Evolutionary conservation across 495 filamentous ascomycete species (phyloP).

Genomic region (Parmelia sp.): DNA sequence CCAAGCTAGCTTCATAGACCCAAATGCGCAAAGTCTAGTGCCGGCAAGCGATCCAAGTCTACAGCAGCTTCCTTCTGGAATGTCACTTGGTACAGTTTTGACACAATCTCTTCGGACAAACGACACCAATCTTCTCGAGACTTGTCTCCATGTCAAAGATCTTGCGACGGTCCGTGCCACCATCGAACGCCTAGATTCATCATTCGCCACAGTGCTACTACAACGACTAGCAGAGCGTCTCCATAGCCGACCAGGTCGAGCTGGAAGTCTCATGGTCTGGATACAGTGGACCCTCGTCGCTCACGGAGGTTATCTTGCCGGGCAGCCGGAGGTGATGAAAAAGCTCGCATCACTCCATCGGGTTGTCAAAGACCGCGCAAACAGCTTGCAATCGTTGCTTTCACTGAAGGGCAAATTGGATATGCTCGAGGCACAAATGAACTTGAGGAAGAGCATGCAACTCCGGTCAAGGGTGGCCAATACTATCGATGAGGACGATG

Average conservation of each 20-base stretch:
- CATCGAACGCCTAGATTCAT: slow-evolving; percentile 81
- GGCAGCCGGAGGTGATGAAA: slow-evolving; percentile 69
- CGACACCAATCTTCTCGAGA: slow-evolving; percentile 80
- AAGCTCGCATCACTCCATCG: slow-evolving; percentile 69
- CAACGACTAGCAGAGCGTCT: slow-evolving; percentile 81
- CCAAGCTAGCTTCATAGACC: slow-evolving; percentile 49
- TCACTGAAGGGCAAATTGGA: slow-evolving; percentile 91
- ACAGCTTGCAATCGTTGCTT: slow-evolving; percentile 72
- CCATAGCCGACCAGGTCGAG: slow-evolving; percentile 78
- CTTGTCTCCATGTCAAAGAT: slow-evolving; percentile 77
- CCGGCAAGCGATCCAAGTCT: slow-evolving; percentile 23
- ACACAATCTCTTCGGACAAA: slow-evolving; percentile 89
- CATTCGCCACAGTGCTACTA: slow-evolving; percentile 68
- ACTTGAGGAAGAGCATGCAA: slow-evolving; percentile 62
- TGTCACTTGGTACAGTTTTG: slow-evolving; percentile 82
- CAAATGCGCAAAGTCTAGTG: slow-evolving; percentile 37
- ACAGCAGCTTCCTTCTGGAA: slow-evolving; percentile 59
- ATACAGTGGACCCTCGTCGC: slow-evolving; percentile 93
- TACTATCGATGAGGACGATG: slow-evolving; percentile 42
- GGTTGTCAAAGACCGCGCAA: slow-evolving; percentile 79
- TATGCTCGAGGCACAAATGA: slow-evolving; percentile 80
- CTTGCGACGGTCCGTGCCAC: slow-evolving; percentile 71
- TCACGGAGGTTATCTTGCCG: slow-evolving; percentile 85
- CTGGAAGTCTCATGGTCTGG: slow-evolving; percentile 89
- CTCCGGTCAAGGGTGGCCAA: slow-evolving; percentile 32